Evolutionary conservation across 805 yeast species (phyloP).

Genomic region (Teunomyces lycoperdinae): DNA sequence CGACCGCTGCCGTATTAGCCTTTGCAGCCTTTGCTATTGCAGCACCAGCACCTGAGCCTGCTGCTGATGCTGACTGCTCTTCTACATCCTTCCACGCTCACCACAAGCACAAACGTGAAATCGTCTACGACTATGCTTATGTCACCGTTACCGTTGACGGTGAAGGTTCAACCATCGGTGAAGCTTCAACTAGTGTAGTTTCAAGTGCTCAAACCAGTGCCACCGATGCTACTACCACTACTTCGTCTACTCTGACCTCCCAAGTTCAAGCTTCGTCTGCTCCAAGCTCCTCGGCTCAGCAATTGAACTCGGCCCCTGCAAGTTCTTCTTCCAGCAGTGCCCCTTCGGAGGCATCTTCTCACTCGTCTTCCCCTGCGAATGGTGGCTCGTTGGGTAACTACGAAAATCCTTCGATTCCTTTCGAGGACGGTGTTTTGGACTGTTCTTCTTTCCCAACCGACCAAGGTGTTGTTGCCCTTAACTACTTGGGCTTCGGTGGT

Average conservation of each 20-base stretch:
- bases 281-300: constrained; percentile 13
- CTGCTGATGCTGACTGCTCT: constrained; percentile 34
- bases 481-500: constrained; percentile 76
- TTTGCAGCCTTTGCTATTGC: constrained; percentile 17
- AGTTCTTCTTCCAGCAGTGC: constrained; percentile 17
- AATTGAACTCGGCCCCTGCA: constrained; percentile 11
- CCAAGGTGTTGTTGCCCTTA: constrained; percentile 76
- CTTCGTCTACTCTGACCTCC: constrained; percentile 17
- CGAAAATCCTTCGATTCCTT: constrained; percentile 54
- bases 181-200: constrained; percentile 1
- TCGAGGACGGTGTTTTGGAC: constrained; percentile 67
- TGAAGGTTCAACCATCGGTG: constrained; percentile 32
- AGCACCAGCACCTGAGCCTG: constrained; percentile 25
- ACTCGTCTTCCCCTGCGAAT: constrained; percentile 13
- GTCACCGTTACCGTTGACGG: constrained; percentile 45
- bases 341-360: constrained; percentile 8
- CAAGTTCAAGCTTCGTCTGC: constrained; percentile 11
- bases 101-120: constrained; percentile 60
- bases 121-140: constrained; percentile 49
- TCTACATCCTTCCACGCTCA: constrained; percentile 52
- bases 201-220: constrained; percentile 16
- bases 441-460: constrained; percentile 77
- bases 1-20: constrained; percentile 16
- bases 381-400: constrained; percentile 53
- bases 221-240: constrained; percentile 6